Evolutionary conservation across 192 early-diverging fungal species (phyloP), one percentile per base, ranked within the genome.

Genomic region (Rhizoclosmatium sp.): DNA sequence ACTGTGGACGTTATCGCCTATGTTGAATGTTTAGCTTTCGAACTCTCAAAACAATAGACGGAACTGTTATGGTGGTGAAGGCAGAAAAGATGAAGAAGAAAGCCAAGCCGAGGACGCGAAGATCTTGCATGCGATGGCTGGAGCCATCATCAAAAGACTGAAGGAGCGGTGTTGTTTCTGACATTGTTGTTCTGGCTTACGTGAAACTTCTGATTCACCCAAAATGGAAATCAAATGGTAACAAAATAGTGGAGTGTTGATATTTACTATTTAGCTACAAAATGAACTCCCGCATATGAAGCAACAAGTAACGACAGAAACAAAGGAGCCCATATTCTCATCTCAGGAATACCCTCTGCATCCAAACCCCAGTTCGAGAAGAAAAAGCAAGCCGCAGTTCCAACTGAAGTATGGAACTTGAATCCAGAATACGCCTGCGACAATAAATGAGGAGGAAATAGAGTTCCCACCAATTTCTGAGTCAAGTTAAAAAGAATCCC

Each of bases 371-470:
- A 16, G 7, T 46, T 46, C 21, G 66, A 75, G 46, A 75, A 75
- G 23, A 40, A 75, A 45, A 75, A 75, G 40, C 72, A 59, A 5
- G 61, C 9, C 44, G 72, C 56, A 21, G 72, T 48, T 19, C 72
- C 72, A n/a, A 75, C 72, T 46, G 59, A 62, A 16, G 72, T 75
- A 45, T 75, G 72, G 23, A 75, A 75, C 47, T 75, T 75, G 72
- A 62, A 75, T 45, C 14, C 72, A 5, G 72, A 41, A 48, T 64
- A 75, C 44, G 59, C 72, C 23, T 58, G 47, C 4, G 10, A n/a
- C 69, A 71, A 16, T 14, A 31, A 49, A 19, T 49, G 12, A 19
- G 23, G 12, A 4, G 19, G 23, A 71, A 71, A 71, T 16, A 71
- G 40, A 19, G 51, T 58, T 14, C 69, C 69, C 3, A 71, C 56